These are phyloP conservation scores for Tuber borchii DNA, from an alignment of 495 filamentous ascomycete species.

Conservation along the genomic window DNA sequence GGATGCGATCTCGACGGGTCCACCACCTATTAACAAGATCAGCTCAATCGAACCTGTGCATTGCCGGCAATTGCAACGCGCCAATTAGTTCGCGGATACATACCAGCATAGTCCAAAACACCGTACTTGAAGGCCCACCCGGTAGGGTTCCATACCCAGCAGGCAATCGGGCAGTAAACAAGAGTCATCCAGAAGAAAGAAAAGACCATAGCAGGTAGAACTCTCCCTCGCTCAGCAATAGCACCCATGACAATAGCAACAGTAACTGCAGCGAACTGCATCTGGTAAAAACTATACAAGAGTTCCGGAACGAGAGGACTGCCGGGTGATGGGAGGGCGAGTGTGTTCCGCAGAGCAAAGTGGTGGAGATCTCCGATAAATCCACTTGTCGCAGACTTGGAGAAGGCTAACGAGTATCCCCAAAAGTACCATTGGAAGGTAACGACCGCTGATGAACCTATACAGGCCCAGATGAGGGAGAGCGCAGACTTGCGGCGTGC, in stretches of 20 bases:
- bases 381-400: constrained; percentile 65
- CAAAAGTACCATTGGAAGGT: constrained; percentile 99
- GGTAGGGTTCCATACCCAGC: constrained; percentile 91
- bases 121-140: constrained; percentile 91
- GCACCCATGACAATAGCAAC: constrained; percentile 88
- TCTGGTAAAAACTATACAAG: constrained; percentile 86
- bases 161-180: constrained; percentile 93
- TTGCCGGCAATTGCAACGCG: no score
- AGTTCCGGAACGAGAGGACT: constrained; percentile 77
- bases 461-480: constrained; percentile 88
- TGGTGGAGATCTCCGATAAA: constrained; percentile 85
- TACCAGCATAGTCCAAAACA: constrained; percentile 88
- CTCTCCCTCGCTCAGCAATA: constrained; percentile 85
- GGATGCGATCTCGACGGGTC: constrained; percentile 95
- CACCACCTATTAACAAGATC: constrained; percentile 49
- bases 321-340: constrained; percentile 75
- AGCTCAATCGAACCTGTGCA: not conserved
- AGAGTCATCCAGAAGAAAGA: constrained; percentile 92
- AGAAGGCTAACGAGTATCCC: constrained; percentile 93
- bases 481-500: constrained; percentile 91
- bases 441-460: constrained; percentile 82
- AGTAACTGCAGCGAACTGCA: constrained; percentile 93
- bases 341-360: constrained; percentile 73
- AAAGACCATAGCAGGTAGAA: constrained; percentile 94
- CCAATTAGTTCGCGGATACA: constrained; percentile 10